Evolutionary conservation across 2,329 filamentous ascomycete species (phyloP), one percentile per base, ranked within the genome.

Genomic region (Hypoxylon sp.): DNA sequence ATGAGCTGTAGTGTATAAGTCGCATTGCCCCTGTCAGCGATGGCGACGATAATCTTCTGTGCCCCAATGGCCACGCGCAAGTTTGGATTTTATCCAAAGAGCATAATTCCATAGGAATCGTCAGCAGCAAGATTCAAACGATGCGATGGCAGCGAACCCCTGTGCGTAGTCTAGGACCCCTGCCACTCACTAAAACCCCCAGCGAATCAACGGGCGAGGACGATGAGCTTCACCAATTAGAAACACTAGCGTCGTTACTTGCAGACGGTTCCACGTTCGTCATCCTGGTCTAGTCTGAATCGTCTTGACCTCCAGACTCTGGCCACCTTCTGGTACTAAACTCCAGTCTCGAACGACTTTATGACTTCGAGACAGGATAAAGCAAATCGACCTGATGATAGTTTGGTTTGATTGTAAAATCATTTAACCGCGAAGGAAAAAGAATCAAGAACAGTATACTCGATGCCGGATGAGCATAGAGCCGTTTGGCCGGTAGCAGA

Each of bases 211-310:
- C 21, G 43, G 41, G n/a, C 21, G n/a, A n/a, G 1, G 48, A 5
- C 7, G 34, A 25, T 65, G 64, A 67, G 60, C 71, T 70, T 74
- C 61, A 70, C 69, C 59, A 75, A 75, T 75, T 68, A 71, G 73
- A 80, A 79, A 79, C 78, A 74, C 77, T 80, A 78, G 78, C 74
- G 77, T 63, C 48, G 61, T 75, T 68, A 71, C 69, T 73, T 71
- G 70, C 72, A 75, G 71, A 64, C 59, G 50, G 47, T 50, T 63
- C 30, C 51, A 67, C 41, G 34, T 54, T 60, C 67, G 60, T 61
- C 67, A 69, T 67, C 64, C 67, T 50, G n/a, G n/a, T n/a, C n/a
- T 27, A 9, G 64, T 63, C 47, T 48, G 37, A 51, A 56, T 63
- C 57, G 30, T 45, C 32, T 43, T 41, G 9, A 41, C 37, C 37